phyloP scores from a whole-genome alignment of 441 rosid species.

The Populus trichocarpa region DNA sequence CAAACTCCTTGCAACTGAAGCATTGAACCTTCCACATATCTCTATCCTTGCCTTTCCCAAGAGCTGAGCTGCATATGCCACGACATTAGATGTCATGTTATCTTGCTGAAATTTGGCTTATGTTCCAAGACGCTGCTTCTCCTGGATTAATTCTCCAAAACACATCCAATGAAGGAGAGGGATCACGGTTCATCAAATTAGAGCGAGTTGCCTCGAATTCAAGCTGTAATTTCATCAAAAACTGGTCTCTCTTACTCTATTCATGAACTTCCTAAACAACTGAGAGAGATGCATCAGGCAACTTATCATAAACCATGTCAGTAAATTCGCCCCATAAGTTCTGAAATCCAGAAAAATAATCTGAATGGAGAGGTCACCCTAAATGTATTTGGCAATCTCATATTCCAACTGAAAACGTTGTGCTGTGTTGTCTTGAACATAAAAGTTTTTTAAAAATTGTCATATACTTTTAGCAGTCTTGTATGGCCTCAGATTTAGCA shows the following conservation, averaged over 20 bases:
- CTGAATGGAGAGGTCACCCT: not conserved
- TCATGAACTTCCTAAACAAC: not conserved
- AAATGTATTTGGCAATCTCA: not conserved
- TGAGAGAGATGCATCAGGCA: not conserved
- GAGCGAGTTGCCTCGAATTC: not conserved
- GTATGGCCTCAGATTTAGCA: not conserved
- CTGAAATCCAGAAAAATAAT: not conserved
- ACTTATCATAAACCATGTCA: not conserved
- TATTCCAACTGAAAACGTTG: not conserved
- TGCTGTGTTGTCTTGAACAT: too few species aligned
- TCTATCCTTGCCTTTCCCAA: not conserved
- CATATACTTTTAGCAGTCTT: not conserved
- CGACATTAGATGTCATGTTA: not conserved
- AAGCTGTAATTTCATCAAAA: not conserved
- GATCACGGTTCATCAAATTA: not conserved
- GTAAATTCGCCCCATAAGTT: not conserved
- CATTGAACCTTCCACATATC: not conserved
- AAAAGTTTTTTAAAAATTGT: too few species aligned
- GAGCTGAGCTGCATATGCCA: not conserved
- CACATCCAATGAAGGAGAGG: not conserved
- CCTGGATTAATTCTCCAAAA: not conserved
- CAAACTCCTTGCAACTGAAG: not conserved
- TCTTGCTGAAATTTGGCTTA: not conserved
- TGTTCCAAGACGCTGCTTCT: not conserved
- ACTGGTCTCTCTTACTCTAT: not conserved